Conservation (phyloP, 2,329 filamentous ascomycete genomes). For the Colletotrichum viniferum region DNA sequence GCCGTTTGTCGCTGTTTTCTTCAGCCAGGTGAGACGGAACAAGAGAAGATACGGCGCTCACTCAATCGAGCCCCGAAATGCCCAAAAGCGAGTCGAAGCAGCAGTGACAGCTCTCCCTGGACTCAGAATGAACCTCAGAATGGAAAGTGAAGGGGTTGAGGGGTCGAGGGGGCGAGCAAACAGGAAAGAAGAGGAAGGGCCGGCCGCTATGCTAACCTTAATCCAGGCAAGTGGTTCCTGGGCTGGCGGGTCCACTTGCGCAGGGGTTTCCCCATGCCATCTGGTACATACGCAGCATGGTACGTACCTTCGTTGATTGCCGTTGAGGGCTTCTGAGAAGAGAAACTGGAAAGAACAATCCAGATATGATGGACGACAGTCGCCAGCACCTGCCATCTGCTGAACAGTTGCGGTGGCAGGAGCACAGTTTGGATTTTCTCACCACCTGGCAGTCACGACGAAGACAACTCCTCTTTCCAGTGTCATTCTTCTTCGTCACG, state of each 20-base stretch:
- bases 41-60: neutral
- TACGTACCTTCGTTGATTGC: neutral
- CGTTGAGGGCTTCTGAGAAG: neutral
- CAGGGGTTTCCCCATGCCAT: constrained; percentile 1
- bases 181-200: neutral
- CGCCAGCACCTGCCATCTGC: neutral
- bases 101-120: neutral
- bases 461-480: neutral
- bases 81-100: neutral
- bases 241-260: neutral
- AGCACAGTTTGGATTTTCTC: neutral
- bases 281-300: too few relatives aligned
- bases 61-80: neutral
- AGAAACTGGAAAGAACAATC: neutral
- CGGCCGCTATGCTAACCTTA: neutral
- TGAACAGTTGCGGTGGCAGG: neutral
- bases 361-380: neutral
- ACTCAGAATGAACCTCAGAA: neutral
- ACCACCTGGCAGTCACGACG: neutral
- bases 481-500: neutral
- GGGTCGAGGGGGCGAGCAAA: neutral
- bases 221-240: constrained; percentile 9
- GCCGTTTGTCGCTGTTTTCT: neutral
- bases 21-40: constrained; percentile 5
- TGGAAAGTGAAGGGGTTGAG: neutral